phyloP scores from a whole-genome alignment of 352 stramenopile genomes.

The Phytophthora syringae region DNA sequence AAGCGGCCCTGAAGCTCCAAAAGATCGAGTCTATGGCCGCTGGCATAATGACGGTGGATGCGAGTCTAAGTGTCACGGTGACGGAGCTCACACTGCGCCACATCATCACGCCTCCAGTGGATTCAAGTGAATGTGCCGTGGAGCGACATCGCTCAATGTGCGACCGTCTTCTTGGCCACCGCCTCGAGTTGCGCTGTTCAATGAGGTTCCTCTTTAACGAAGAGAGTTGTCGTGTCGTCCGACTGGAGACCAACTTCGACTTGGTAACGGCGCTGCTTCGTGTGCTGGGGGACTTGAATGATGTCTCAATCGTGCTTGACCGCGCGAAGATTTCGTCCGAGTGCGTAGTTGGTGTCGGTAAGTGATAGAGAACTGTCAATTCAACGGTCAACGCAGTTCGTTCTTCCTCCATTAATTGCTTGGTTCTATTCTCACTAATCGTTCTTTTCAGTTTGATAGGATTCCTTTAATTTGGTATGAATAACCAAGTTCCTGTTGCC shows the following conservation, averaged over 20 bases:
- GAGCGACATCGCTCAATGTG: not conserved
- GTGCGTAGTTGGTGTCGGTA: constrained; percentile 8
- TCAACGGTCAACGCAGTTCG: not conserved
- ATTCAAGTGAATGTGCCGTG: not conserved
- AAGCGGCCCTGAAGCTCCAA: constrained; percentile 26
- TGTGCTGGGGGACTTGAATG: constrained; percentile 8
- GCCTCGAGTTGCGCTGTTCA: constrained; percentile 13
- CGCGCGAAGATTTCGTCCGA: constrained; percentile 11
- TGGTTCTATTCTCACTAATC: constrained; percentile 22
- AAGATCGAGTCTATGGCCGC: constrained; percentile 17
- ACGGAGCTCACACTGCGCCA: constrained; percentile 22
- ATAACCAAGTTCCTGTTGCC: constrained; percentile 9
- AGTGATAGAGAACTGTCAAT: too few relatives aligned
- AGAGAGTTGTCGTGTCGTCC: constrained; percentile 11
- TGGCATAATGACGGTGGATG: constrained; percentile 18
- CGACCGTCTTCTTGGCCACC: constrained; percentile 20
- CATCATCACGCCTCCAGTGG: constrained; percentile 9
- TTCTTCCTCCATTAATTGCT: constrained; percentile 14
- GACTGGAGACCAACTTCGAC: constrained; percentile 12
- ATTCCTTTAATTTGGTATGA: not conserved
- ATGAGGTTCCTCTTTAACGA: constrained; percentile 21
- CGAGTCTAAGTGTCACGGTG: constrained; percentile 18
- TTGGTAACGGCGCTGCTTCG: constrained; percentile 12
- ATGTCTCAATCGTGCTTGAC: constrained; percentile 11
- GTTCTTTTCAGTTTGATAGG: not conserved